Evolutionary conservation across 83 land plant species (phyloP), one percentile per base, ranked within the genome.

Genomic region (Picea abies): DNA sequence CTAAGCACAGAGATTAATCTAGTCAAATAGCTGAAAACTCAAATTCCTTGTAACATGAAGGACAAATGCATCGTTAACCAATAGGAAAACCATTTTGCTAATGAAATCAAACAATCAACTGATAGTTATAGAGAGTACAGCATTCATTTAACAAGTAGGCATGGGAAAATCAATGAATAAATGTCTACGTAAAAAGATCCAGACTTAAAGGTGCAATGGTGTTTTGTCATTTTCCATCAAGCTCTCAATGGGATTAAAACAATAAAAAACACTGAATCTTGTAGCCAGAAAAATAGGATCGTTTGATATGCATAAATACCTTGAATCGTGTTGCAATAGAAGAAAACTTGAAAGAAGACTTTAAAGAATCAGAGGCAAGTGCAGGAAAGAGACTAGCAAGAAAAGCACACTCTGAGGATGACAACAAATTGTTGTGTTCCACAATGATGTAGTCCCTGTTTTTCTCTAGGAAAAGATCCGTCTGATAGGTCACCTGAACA

Each of bases 311-410:
- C 41, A 73, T 58, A 52, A 70, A 56, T 60, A 94, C 99, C 97
- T 95, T 97, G 77, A 97, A 97, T 29, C 99, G 91, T 19, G 98
- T 86, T 37, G 97, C 99, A 65, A 97, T 94, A 37, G 99, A 97
- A 58, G 99, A 95, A 70, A 97, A 95, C 78, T 94, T 97, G 77
- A 39, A 73, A 17, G 99, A 91, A 58, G 98, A 84, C 78, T 93
- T 97, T 61, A 92, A 90, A 37, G 89, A 84, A 4, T 97, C 98
- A 61, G 93, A 90, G 66, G 90, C 41, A 64, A 83, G 80, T 41
- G 85, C 82, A 20, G 93, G 91, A 83, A 95, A 95, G 35, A 95
- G 87, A 20, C 91, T 80, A 10, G 96, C 66, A 35, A 93, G 90
- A 71, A 95, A 93, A 71, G 91, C 39, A 81, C 96, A 92, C 5